Percentiles rank a stretch among this genome's conserved stretches.
Evolutionary conservation across 73 alveolate genomes (phyloP).

Genomic region (Tetrahymena malaccensis): DNA sequence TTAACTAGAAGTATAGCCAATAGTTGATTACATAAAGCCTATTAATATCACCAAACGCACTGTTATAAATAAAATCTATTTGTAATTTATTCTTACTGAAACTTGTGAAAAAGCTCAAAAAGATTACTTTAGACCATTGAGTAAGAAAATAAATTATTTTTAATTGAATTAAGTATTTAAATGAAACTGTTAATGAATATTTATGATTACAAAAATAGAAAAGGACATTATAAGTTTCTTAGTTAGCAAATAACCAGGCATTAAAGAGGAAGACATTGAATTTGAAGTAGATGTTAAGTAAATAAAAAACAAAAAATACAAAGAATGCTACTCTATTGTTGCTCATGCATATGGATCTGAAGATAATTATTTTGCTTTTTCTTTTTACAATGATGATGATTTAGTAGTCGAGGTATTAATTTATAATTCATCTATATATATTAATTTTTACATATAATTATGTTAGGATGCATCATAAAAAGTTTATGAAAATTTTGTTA

Average conservation of each 20-base stretch:
- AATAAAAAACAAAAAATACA: neutral
- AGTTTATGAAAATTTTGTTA: neutral
- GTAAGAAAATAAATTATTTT: neutral
- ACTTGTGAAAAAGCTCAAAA: neutral
- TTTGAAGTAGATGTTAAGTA: neutral
- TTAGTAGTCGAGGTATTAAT: neutral
- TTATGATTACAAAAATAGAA: neutral
- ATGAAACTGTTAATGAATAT: too few species aligned
- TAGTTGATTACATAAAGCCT: neutral
- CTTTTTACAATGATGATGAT: neutral
- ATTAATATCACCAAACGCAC: neutral
- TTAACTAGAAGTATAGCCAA: neutral
- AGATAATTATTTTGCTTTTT: neutral
- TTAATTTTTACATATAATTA: neutral
- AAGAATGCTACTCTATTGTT: neutral
- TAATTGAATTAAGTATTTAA: neutral
- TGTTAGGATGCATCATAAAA: neutral
- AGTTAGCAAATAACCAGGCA: neutral
- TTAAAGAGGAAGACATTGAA: neutral
- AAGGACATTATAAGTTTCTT: neutral
- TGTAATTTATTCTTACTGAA: neutral
- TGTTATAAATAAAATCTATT: neutral
- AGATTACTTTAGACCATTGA: neutral
- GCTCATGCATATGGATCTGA: neutral
- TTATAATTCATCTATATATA: neutral